Evolutionary conservation across 1,139 yeast species (phyloP), one percentile per base, ranked within the genome.

Genomic region (Williopsis jadinii): DNA sequence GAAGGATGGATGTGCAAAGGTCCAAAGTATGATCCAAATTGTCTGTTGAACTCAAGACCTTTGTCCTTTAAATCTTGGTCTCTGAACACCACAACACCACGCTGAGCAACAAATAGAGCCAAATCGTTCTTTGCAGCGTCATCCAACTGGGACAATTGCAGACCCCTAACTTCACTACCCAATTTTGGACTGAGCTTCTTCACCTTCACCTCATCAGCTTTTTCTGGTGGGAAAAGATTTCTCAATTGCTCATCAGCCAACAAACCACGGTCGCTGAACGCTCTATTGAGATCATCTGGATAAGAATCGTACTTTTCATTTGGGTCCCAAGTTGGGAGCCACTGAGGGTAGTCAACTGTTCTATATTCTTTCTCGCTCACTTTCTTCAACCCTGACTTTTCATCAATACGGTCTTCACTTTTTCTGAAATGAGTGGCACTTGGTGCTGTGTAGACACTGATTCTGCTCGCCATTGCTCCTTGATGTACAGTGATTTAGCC

Each of bases 1-100:
- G 85, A 79, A 41, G 87, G 87, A 55, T 83, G 92, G 44, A 78
- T 70, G 62, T 83, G 90, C 41, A 80, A 67, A 13, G 76, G 75
- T 11, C 90, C 88, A 62, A 70, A 82, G 59, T 79, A 71, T 37
- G 65, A 64, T 28, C 82, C 86, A 54, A 71, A 75, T 19, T 74
- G 67, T 28, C 65, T 69, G 33, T 71, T 68, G 48, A 64, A 73
- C 36, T 65, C 65, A 3, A 83, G 80, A 36, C 84, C 84, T 44
- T 71, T 61, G 30, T 65, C 63, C 35, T 75, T 70, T 47, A 79
- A 71, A 53, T 82, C 78, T 58, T 80, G 87, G 49, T 76, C 71
- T 55, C 83, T 68, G 62, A 81, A 80, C 9, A 79, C 73, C 27
- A 78, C 78, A 37, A 80, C 80, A 33, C 86, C 86, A 52, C 84